phyloP scores from a whole-genome alignment of 2,329 filamentous ascomycete genomes.

The Claviceps purpurea region DNA sequence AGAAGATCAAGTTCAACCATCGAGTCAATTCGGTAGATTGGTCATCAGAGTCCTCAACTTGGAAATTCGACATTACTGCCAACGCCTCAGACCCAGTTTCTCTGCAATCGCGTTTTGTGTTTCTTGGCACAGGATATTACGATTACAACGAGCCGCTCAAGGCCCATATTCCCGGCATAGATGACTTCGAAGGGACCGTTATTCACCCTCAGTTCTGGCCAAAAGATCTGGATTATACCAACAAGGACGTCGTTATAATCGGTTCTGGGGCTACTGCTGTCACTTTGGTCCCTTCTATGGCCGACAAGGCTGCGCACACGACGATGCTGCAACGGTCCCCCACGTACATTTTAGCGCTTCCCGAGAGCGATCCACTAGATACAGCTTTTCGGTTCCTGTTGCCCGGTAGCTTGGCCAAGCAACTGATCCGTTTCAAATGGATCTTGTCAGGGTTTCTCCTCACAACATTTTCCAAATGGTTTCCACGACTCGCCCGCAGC shows the following conservation, averaged over 20 bases:
- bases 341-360: conserved; percentile 47
- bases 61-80: conserved; percentile 31
- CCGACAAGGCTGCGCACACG: conserved; percentile 46
- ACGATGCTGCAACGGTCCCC: conserved; percentile 72
- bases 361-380: conserved; percentile 20
- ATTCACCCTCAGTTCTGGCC: conserved; percentile 66
- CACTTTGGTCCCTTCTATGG: conserved; percentile 56
- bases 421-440: conserved; percentile 30
- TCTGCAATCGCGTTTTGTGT: conserved; percentile 37
- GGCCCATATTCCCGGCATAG: conserved; percentile 47
- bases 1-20: conserved; percentile 35
- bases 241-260: conserved; percentile 56
- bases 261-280: conserved; percentile 66
- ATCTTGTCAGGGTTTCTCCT: conserved; percentile 36
- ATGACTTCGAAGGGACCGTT: conserved; percentile 48
- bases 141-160: conserved; percentile 49
- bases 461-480: conserved; percentile 15
- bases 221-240: conserved; percentile 44
- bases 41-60: conserved; percentile 38
- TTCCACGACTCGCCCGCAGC: conserved; percentile 33
- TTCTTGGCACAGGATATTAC: conserved; percentile 46
- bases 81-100: conserved; percentile 8
- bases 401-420: conserved; percentile 32
- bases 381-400: conserved; percentile 25
- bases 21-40: conserved; percentile 34